Conservation (phyloP, 371 early-diverging fungal genomes). For the Haplosporangium sp. region DNA sequence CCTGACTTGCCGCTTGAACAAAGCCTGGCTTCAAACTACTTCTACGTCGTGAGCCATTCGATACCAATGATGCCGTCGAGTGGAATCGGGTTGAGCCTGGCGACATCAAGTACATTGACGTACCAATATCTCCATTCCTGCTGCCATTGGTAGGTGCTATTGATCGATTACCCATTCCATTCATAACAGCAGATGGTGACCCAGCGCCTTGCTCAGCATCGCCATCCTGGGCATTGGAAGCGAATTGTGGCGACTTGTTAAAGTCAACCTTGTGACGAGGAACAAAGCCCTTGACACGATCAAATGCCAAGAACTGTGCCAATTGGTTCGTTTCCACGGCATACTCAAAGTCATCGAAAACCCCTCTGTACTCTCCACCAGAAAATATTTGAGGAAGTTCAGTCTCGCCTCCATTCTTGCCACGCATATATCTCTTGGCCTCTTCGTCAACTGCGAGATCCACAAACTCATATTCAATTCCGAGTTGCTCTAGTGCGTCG, state of each 20-base stretch:
- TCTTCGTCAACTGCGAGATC: conserved; percentile 36
- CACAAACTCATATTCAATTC: conserved; percentile 47
- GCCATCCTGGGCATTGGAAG: conserved; percentile 27
- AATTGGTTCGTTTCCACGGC: conserved; percentile 49
- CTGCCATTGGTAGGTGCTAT: not conserved
- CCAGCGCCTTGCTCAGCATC: conserved; percentile 51
- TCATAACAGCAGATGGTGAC: conserved; percentile 29
- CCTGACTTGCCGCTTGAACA: conserved; percentile 50
- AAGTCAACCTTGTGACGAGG: conserved; percentile 18
- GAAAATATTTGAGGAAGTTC: conserved; percentile 40
- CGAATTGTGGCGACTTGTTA: not conserved
- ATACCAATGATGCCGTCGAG: conserved; percentile 1
- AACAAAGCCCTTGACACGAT: conserved; percentile 34
- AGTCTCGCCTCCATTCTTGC: conserved; percentile 40
- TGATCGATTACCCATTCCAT: conserved; percentile 19
- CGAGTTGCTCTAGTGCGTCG: conserved; percentile 32
- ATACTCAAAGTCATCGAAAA: conserved; percentile 51
- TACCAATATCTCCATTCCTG: conserved; percentile 13
- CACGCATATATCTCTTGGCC: conserved; percentile 35
- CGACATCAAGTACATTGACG: conserved; percentile 40
- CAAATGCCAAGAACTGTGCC: conserved; percentile 53
- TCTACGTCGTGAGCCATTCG: conserved; percentile 4
- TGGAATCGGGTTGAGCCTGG: conserved; percentile 44
- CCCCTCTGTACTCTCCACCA: conserved; percentile 44
- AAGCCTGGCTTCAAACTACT: conserved; percentile 29